phyloP scores from a whole-genome alignment of 345 rosid species.

The Sonneratia alba region DNA sequence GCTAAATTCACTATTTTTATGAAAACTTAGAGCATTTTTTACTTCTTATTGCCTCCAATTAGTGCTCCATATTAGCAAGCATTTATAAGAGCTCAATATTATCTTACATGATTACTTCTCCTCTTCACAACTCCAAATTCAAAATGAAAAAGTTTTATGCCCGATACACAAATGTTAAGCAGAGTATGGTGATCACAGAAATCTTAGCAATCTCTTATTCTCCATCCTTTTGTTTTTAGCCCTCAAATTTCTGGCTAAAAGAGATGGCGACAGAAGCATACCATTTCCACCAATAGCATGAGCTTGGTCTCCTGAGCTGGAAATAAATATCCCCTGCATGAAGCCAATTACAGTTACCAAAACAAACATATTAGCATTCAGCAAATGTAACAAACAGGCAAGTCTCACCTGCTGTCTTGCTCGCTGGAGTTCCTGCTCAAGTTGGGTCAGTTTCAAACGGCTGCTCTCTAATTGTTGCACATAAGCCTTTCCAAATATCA shows the following conservation, averaged over 20 bases:
- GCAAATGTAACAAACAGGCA: constrained; percentile 4
- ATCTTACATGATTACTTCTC: neutral
- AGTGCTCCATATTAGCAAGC: too few relatives aligned
- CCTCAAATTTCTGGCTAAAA: neutral
- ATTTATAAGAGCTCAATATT: neutral
- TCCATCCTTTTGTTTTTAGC: neutral
- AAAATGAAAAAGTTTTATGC: too few relatives aligned
- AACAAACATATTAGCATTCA: neutral
- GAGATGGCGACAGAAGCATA: constrained; percentile 12
- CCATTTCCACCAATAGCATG: constrained; percentile 96
- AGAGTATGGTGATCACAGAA: neutral
- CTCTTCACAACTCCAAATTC: neutral
- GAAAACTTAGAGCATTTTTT: too few relatives aligned
- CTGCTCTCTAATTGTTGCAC: constrained; percentile 98
- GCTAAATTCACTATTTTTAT: neutral
- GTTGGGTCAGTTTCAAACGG: constrained; percentile 87
- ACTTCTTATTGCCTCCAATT: too few relatives aligned
- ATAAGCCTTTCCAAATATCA: constrained; percentile 50
- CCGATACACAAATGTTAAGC: neutral
- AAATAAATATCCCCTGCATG: constrained; percentile 79
- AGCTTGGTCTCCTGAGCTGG: constrained; percentile 92
- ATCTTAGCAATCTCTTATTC: neutral
- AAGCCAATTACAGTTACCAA: neutral
- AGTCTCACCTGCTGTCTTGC: constrained; percentile 87
- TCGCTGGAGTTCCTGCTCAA: constrained; percentile 97